Conservation (phyloP, 805 yeast genomes). For the Spathaspora passalidarum region DNA sequence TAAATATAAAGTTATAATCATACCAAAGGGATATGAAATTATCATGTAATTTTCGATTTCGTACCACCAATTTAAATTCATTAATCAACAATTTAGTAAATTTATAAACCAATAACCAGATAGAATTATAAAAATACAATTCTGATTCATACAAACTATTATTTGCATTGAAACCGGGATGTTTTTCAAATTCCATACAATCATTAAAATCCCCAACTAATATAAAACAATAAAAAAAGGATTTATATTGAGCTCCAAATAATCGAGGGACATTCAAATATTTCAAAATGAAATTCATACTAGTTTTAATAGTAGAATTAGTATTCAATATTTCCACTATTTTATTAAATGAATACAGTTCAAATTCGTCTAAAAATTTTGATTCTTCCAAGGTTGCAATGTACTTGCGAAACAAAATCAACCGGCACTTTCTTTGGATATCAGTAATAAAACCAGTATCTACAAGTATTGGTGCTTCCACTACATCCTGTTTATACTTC, state of each 20-base stretch:
- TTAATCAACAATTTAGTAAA: constrained; percentile 11
- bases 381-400: not conserved
- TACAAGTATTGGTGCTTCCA: too few species aligned
- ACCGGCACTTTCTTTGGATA: not conserved
- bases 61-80: constrained; percentile 11
- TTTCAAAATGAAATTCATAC: constrained; percentile 1
- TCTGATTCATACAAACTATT: not conserved
- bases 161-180: constrained; percentile 24
- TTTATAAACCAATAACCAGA: constrained; percentile 19
- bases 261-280: not conserved
- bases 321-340: constrained; percentile 1
- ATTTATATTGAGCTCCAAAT: constrained; percentile 3
- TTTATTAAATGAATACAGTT: not conserved
- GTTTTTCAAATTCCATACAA: constrained; percentile 8
- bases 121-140: constrained; percentile 14
- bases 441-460: not conserved
- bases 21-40: constrained; percentile 11
- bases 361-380: constrained; percentile 4
- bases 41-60: not conserved
- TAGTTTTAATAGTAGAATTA: not conserved
- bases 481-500: too few species aligned
- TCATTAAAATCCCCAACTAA: constrained; percentile 18
- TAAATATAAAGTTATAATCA: constrained; percentile 16
- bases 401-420: not conserved
- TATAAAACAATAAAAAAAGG: constrained; percentile 19